Conservation (phyloP, 75 land plant genomes). For the Pinus albicaulis region DNA sequence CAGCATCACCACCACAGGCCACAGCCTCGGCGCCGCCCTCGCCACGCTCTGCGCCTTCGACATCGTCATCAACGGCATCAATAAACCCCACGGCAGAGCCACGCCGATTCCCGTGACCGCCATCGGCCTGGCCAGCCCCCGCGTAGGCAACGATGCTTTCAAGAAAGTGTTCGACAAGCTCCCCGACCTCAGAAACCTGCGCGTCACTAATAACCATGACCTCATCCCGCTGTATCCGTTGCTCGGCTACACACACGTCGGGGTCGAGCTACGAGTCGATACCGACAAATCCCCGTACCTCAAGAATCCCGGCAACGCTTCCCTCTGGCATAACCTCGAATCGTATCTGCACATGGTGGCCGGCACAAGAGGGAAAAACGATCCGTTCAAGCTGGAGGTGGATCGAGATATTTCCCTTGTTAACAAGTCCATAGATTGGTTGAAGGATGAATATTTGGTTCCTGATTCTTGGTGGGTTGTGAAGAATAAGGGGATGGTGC, state of each 20-base stretch:
- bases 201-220: constrained; percentile 22
- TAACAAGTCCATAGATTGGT: constrained; percentile 42
- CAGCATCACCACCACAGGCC: constrained; percentile 38
- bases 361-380: neutral
- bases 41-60: constrained; percentile 31
- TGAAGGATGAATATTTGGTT: constrained; percentile 43
- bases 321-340: constrained; percentile 12
- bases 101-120: constrained; percentile 18
- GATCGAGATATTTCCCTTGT: constrained; percentile 10
- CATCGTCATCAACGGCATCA: constrained; percentile 20
- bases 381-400: neutral
- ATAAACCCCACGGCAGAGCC: neutral
- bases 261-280: constrained; percentile 23
- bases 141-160: constrained; percentile 26
- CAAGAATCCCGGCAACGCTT: neutral
- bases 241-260: constrained; percentile 17
- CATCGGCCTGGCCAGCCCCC: constrained; percentile 23
- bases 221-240: constrained; percentile 21
- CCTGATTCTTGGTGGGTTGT: constrained; percentile 58
- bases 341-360: constrained; percentile 4
- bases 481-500: constrained; percentile 66
- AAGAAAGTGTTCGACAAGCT: constrained; percentile 14
- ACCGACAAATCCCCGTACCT: constrained; percentile 14
- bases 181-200: constrained; percentile 14
- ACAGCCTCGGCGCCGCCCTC: constrained; percentile 35